These are phyloP conservation scores for Cladobotryum protrusum DNA, from an alignment of 2,329 filamentous ascomycete genomes.

Conservation along the genomic window DNA sequence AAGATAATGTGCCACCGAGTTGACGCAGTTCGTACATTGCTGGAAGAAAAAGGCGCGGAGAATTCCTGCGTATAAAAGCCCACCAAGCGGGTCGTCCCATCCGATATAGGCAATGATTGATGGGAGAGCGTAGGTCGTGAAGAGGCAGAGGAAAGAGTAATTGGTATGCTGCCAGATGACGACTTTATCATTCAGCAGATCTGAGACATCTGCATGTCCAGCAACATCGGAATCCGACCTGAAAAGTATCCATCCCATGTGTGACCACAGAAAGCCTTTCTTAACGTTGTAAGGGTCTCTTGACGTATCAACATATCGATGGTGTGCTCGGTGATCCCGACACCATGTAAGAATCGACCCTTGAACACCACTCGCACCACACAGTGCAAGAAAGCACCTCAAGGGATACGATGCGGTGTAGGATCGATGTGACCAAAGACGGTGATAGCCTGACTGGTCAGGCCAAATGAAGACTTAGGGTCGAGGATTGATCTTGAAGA, in stretches of 20 bases:
- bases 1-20: constrained; percentile 76
- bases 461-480: not conserved
- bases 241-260: constrained; percentile 75
- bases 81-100: constrained; percentile 70
- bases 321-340: constrained; percentile 71
- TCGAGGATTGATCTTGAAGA: not conserved
- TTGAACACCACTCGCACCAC: constrained; percentile 70
- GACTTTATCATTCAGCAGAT: constrained; percentile 70
- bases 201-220: constrained; percentile 72
- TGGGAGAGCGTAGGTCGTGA: constrained; percentile 66
- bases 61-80: constrained; percentile 72
- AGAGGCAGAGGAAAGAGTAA: constrained; percentile 61
- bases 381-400: constrained; percentile 66
- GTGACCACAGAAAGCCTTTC: constrained; percentile 68
- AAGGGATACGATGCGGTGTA: constrained; percentile 67
- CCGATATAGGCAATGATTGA: constrained; percentile 61
- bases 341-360: constrained; percentile 78
- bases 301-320: constrained; percentile 78
- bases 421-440: constrained; percentile 73
- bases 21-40: constrained; percentile 80
- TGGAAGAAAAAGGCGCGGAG: constrained; percentile 76
- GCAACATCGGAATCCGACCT: constrained; percentile 79
- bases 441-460: constrained; percentile 34
- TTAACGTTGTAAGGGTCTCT: constrained; percentile 79
- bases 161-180: constrained; percentile 76